Evolutionary conservation across 116 monocot species (phyloP), one percentile per base, ranked within the genome.

Genomic region (Phalaenopsis hybrid): DNA sequence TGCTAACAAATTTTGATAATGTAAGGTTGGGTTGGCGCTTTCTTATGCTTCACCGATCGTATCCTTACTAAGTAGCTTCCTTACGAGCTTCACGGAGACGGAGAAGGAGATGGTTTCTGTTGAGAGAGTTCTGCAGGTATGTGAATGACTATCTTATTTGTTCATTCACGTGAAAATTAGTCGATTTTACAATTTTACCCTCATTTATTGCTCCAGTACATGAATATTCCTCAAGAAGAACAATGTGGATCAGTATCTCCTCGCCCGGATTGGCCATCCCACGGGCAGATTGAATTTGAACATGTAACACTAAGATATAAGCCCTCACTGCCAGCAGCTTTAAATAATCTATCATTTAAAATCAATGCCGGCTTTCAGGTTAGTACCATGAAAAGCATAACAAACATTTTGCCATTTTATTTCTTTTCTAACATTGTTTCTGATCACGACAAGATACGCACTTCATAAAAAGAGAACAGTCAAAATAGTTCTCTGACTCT

Each of bases 41-140:
- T 99, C 99, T 77, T 95, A 99, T 88, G 93, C 99, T 72, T 83
- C 92, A 55, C 95, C 95, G 43, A 75, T 92, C 72, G 92, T 99
- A 2, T 92, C 93, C 78, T 85, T 93, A 46, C 82, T 99, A 84
- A 94, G 95, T 81, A 91, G 87, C 58, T 99, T 91, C 81, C 82
- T 99, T 31, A 94, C 92, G 57, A 99, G 93, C 83, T 95, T 94
- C 80, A 89, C 99, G 49, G 95, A 99, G 81, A 99, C 99, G 33
- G 95, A 99, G 78, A 99, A 99, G 80, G 99, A 99, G 85, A 94
- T 99, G 99, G 90, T 99, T 85, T 91, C 95, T 80, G 86, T 99
- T 87, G 95, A 99, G 84, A 91, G 99, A 85, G 91, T 99, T 74
- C 86, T 86, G 74, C 91, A 99, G 92, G 99, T 99, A 88, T 18